A percentile compares a stretch with the other conserved stretches of the same genome.
Conservation (phyloP, 805 yeast species). For the Scheffersomyces ergatensis region DNA sequence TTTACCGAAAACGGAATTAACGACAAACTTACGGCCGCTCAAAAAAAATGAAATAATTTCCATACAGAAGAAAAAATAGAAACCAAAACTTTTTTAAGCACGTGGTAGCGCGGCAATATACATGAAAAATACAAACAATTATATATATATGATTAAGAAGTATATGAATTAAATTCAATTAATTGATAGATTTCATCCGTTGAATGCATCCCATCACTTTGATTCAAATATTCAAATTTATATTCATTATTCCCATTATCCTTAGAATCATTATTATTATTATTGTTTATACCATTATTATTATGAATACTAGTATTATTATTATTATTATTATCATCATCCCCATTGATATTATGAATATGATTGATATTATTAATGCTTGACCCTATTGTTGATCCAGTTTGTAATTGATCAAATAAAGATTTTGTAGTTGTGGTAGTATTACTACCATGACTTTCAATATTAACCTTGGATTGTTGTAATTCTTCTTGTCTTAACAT, state of each 20-base stretch:
- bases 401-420: conserved; percentile 13
- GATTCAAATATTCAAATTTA: conserved; percentile 19
- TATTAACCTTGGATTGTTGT: conserved; percentile 1
- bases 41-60: no score
- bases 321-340: neutral
- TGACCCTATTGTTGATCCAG: neutral
- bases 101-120: no score
- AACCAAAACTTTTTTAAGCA: no score
- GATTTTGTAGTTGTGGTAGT: conserved; percentile 27
- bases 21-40: no score
- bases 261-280: neutral
- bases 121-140: neutral
- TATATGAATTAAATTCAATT: conserved; percentile 31
- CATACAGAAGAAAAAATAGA: no score
- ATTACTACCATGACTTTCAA: conserved; percentile 3
- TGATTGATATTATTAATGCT: neutral
- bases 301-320: neutral
- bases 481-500: conserved; percentile 19
- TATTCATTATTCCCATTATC: conserved; percentile 3
- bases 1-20: no score
- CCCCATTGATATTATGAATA: neutral
- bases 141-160: conserved; percentile 9
- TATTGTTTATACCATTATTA: neutral
- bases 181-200: conserved; percentile 17
- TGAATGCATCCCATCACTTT: conserved; percentile 6